Conservation (phyloP, 495 filamentous ascomycete genomes). For the Cercophora newfieldiana region DNA sequence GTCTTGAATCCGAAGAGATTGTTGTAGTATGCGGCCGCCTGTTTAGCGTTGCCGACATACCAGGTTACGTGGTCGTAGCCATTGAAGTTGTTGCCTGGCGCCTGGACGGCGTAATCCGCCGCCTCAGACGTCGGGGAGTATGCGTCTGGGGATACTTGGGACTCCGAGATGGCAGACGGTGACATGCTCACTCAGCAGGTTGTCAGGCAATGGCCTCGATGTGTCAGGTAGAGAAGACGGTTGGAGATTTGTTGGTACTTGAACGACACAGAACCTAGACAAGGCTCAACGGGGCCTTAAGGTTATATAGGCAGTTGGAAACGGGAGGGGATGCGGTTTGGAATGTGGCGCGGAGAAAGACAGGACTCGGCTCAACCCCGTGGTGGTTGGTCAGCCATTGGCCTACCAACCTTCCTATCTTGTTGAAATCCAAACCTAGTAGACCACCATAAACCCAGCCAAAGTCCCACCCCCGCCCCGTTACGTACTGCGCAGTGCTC, state of each 20-base stretch:
- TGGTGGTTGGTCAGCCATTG: neutral
- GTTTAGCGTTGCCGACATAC: conserved; percentile 96
- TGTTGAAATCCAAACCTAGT: neutral
- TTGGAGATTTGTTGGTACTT: neutral
- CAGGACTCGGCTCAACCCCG: conserved; percentile 6
- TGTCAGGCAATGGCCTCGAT: neutral
- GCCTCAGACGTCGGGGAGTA: conserved; percentile 44
- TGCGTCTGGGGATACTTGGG: conserved; percentile 35
- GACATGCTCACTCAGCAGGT: conserved; percentile 57
- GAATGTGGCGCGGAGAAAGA: neutral
- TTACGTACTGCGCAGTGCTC: neutral
- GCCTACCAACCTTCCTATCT: conserved; percentile 5
- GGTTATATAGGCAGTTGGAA: neutral
- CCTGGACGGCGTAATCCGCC: conserved; percentile 45
- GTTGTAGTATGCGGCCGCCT: conserved; percentile 83
- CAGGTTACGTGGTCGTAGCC: conserved; percentile 89
- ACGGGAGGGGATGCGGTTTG: neutral
- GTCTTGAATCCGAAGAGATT: conserved; percentile 79
- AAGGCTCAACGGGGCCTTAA: neutral
- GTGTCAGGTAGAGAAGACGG: neutral
- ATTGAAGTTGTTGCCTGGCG: conserved; percentile 57
- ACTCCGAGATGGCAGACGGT: conserved; percentile 66
- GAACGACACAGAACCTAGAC: neutral
- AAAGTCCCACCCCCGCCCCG: neutral
- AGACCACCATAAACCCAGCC: neutral